Evolutionary conservation across 2,329 filamentous ascomycete species (phyloP).

Genomic region (Scytalidium sp.): DNA sequence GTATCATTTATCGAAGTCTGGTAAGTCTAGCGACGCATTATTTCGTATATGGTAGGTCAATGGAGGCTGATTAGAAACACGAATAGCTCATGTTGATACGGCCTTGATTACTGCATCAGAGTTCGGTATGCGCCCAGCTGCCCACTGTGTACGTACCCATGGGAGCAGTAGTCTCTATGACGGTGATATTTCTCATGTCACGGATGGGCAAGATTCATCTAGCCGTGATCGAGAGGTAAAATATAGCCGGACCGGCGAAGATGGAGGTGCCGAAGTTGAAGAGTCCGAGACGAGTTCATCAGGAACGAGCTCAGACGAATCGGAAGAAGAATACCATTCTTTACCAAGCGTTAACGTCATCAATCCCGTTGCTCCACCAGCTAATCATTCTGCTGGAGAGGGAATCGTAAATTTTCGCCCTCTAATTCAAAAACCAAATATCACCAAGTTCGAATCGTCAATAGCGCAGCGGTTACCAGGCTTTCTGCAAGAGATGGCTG

Average conservation of each 20-base stretch:
- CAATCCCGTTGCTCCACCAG: neutral
- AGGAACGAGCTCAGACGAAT: neutral
- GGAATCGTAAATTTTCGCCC: slow-evolving; percentile 18
- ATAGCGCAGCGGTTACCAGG: slow-evolving; percentile 6
- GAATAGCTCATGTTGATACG: too few relatives aligned
- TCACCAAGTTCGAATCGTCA: slow-evolving; percentile 7
- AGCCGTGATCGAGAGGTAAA: neutral
- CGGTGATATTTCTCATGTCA: neutral
- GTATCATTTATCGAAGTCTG: too few relatives aligned
- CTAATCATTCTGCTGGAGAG: neutral
- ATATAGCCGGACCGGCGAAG: neutral
- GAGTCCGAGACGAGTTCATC: neutral
- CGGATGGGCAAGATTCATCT: neutral
- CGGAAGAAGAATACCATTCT: neutral
- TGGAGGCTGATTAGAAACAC: too few relatives aligned
- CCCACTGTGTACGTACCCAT: neutral
- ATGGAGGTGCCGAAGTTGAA: neutral
- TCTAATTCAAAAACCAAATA: slow-evolving; percentile 13
- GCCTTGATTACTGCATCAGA: too few relatives aligned
- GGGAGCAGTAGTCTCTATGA: neutral
- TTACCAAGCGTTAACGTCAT: neutral
- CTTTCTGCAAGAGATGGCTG: slow-evolving; percentile 16
- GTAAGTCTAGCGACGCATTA: too few relatives aligned
- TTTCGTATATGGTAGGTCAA: too few relatives aligned
- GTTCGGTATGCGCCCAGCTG: too few relatives aligned